phyloP scores from a whole-genome alignment of 768 basidiomycete genomes.

The Baorangia bicolor region DNA sequence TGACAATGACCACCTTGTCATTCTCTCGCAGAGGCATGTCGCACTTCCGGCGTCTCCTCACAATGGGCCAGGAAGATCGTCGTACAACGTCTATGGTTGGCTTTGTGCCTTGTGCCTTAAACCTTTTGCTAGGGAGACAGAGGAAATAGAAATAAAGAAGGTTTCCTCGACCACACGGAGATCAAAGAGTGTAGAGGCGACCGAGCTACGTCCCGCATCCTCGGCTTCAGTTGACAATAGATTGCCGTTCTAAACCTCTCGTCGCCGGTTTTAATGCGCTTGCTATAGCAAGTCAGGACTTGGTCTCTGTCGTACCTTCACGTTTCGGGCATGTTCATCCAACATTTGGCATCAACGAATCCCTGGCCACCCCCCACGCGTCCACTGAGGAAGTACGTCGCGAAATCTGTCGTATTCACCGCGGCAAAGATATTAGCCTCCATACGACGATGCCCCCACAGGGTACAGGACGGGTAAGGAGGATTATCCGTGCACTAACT shows the following conservation, averaged over 20 bases:
- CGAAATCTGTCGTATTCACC: constrained; percentile 1
- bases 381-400: not conserved
- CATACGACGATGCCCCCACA: not conserved
- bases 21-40: not conserved
- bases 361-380: not conserved
- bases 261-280: not conserved
- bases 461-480: not conserved
- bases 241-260: not conserved
- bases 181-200: constrained; percentile 4
- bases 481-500: not conserved
- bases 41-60: too few relatives aligned
- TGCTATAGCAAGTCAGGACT: not conserved
- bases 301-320: not conserved
- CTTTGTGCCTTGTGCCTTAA: not conserved
- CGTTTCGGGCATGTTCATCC: constrained; percentile 1
- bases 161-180: not conserved
- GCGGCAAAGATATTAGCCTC: not conserved
- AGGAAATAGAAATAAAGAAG: not conserved
- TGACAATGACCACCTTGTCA: not conserved
- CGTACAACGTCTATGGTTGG: not conserved
- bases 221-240: not conserved
- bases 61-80: not conserved
- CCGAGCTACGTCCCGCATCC: not conserved
- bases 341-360: constrained; percentile 1
- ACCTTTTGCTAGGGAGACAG: not conserved